Percentiles rank a stretch among this genome's conserved stretches.
Conservation (phyloP, 163 green algal genomes). For the Scenedesmus sp. region DNA sequence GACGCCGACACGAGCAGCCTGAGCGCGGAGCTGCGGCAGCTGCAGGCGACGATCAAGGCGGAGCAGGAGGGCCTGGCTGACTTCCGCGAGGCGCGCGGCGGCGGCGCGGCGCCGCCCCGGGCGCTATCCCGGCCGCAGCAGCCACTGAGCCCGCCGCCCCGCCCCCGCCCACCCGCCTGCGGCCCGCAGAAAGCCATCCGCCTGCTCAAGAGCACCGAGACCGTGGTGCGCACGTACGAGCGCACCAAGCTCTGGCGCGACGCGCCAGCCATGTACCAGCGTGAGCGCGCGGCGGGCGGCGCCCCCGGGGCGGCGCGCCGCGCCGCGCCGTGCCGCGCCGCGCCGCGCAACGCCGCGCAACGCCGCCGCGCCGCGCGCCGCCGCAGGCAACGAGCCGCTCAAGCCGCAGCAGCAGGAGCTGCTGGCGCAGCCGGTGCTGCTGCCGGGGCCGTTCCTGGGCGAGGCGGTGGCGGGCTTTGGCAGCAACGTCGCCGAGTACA, state of each 20-base stretch:
- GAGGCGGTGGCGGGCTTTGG: conserved; percentile 53
- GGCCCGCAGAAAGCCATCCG: conserved; percentile 56
- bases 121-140: no score
- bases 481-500: conserved; percentile 55
- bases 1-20: conserved; percentile 55
- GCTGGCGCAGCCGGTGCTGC: conserved; percentile 52
- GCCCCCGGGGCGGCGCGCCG: no score
- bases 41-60: conserved; percentile 49
- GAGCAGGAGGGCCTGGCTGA: conserved; percentile 56
- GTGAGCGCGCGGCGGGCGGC: neutral
- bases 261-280: conserved; percentile 33
- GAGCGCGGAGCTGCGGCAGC: conserved; percentile 50
- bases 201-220: conserved; percentile 60
- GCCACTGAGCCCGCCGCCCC: neutral
- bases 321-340: no score
- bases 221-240: conserved; percentile 57
- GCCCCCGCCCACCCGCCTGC: no score
- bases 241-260: conserved; percentile 62
- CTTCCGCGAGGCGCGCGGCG: conserved; percentile 58
- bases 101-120: neutral
- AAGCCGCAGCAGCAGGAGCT: conserved; percentile 40
- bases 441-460: conserved; percentile 63
- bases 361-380: neutral
- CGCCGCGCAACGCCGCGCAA: neutral
- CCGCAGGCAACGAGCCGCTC: conserved; percentile 47